These are phyloP conservation scores for Backusella parvicylindrica DNA, from an alignment of 192 early-diverging fungal genomes.

Conservation along the genomic window DNA sequence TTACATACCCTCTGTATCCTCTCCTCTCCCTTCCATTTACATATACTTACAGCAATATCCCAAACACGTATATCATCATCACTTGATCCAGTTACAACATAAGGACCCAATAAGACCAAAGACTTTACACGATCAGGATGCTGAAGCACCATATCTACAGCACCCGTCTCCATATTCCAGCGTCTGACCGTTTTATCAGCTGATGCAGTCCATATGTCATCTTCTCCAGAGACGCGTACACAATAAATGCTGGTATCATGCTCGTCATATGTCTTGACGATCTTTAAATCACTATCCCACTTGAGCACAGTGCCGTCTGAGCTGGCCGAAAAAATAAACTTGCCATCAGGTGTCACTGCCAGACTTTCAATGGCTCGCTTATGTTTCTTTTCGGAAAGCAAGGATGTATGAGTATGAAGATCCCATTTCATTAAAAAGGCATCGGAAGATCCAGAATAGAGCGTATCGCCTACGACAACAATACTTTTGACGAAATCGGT, in stretches of 20 bases:
- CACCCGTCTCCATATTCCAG: constrained; percentile 79
- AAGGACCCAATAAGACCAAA: constrained; percentile 57
- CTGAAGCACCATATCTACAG: constrained; percentile 65
- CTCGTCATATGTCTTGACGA: constrained; percentile 48
- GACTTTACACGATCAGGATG: constrained; percentile 85
- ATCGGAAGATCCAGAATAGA: constrained; percentile 84
- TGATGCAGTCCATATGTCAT: constrained; percentile 82
- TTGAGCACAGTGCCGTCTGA: constrained; percentile 64
- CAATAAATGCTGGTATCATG: constrained; percentile 81
- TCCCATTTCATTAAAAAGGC: constrained; percentile 76
- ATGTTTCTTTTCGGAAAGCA: constrained; percentile 49
- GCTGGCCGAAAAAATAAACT: constrained; percentile 56
- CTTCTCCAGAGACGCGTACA: constrained; percentile 52
- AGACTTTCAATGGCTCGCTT: constrained; percentile 51
- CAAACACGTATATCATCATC: constrained; percentile 87
- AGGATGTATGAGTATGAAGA: constrained; percentile 47
- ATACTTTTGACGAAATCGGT: constrained; percentile 91
- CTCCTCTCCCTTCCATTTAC: not conserved
- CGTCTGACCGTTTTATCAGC: constrained; percentile 88
- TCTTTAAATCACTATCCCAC: constrained; percentile 54
- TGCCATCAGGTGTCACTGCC: constrained; percentile 41
- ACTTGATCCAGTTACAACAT: constrained; percentile 77
- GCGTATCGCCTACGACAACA: constrained; percentile 30
- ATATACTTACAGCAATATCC: constrained; percentile 71
- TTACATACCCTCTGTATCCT: no score